phyloP scores from a whole-genome alignment of 1,139 yeast species.

The Candida sp. region DNA sequence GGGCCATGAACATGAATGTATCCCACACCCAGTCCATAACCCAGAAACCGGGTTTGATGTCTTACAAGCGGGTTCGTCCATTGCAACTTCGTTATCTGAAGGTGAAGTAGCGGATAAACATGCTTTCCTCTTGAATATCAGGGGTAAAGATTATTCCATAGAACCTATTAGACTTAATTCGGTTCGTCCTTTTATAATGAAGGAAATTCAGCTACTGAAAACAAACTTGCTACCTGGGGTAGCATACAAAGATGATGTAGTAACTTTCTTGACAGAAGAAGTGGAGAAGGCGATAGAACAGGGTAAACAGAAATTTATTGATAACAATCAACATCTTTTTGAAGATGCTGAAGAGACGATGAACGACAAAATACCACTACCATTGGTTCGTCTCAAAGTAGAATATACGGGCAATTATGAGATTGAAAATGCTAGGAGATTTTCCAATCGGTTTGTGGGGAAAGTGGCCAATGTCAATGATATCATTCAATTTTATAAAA shows the following conservation, averaged over 20 bases:
- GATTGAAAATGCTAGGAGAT: conserved; percentile 85
- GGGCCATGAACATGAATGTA: conserved; percentile 99
- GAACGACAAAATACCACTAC: conserved; percentile 49
- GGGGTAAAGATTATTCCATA: conserved; percentile 55
- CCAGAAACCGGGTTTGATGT: conserved; percentile 71
- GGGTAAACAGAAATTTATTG: conserved; percentile 52
- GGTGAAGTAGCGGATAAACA: conserved; percentile 79
- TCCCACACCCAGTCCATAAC: conserved; percentile 66
- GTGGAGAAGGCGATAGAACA: conserved; percentile 65
- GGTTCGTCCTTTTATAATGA: conserved; percentile 81
- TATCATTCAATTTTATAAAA: conserved; percentile 69
- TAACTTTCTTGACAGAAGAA: conserved; percentile 54
- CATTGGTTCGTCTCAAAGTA: conserved; percentile 76
- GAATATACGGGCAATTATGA: conserved; percentile 91
- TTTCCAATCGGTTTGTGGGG: conserved; percentile 89
- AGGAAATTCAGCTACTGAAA: conserved; percentile 53
- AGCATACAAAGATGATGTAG: conserved; percentile 60
- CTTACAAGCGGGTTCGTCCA: conserved; percentile 91
- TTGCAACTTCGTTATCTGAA: conserved; percentile 86
- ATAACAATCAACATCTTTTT: conserved; percentile 27
- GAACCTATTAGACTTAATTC: conserved; percentile 68
- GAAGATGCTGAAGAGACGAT: conserved; percentile 13
- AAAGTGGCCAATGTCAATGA: conserved; percentile 87
- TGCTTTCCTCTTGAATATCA: conserved; percentile 67
- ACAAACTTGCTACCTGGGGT: conserved; percentile 62